Evolutionary conservation across 306 rosid genomes (phyloP).

Genomic region (Acmispon strigosus): DNA sequence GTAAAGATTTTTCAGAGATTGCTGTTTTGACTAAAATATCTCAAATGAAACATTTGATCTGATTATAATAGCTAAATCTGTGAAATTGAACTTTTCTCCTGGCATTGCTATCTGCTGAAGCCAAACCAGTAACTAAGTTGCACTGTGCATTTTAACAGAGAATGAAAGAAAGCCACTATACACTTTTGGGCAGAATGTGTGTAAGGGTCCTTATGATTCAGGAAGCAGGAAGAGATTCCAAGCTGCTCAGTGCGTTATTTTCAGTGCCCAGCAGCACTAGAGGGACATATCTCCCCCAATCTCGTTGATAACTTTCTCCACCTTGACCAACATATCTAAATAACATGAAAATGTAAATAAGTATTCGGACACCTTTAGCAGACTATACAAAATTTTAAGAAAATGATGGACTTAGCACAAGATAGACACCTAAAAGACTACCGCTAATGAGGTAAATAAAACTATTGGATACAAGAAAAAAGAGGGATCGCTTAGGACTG

Average conservation of each 20-base stretch:
- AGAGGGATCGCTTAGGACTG: background rate
- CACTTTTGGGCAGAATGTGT: slow-evolving; percentile 9
- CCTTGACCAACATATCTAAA: slow-evolving; percentile 78
- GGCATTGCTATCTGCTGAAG: slow-evolving; percentile 3
- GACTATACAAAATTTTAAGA: background rate
- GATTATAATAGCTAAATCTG: slow-evolving; percentile 5
- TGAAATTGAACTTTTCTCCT: background rate
- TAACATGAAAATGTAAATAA: slow-evolving; percentile 5
- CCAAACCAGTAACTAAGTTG: background rate
- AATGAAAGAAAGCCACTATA: background rate
- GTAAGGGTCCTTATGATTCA: background rate
- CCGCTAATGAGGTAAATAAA: background rate
- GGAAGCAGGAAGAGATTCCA: slow-evolving; percentile 6
- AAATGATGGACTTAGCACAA: background rate
- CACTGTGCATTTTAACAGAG: background rate
- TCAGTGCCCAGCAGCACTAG: slow-evolving; percentile 28
- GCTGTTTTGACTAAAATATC: background rate
- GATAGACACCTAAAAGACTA: background rate
- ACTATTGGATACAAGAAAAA: background rate
- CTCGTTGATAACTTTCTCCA: slow-evolving; percentile 72
- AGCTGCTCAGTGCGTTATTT: slow-evolving; percentile 15
- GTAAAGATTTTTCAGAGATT: background rate
- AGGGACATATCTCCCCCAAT: slow-evolving; percentile 55
- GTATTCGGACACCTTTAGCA: background rate
- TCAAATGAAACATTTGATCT: slow-evolving; percentile 10